These are phyloP conservation scores for Fusarium xylarioides DNA, from an alignment of 2,329 filamentous ascomycete genomes.

Conservation along the genomic window DNA sequence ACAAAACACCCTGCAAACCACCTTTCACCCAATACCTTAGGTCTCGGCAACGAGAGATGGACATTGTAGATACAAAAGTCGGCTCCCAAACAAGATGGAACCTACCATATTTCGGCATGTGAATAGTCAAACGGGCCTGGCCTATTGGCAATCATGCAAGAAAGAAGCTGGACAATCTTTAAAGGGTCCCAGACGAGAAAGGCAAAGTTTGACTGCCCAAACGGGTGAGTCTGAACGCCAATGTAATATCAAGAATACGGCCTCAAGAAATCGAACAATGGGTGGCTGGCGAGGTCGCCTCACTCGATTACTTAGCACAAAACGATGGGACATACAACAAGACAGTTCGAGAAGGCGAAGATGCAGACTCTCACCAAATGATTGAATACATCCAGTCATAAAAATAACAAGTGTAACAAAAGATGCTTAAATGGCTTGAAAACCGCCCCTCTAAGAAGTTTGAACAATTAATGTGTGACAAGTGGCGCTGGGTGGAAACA, in stretches of 20 bases:
- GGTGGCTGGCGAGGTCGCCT: background rate
- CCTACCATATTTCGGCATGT: background rate
- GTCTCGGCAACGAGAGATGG: background rate
- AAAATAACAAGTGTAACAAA: background rate
- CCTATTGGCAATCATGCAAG: background rate
- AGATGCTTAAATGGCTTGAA: accelerated
- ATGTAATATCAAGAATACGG: too few relatives aligned
- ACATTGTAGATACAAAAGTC: too few relatives aligned
- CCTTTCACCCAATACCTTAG: background rate
- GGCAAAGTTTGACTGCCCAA: background rate
- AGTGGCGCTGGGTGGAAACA: accelerated
- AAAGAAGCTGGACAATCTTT: background rate
- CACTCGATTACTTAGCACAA: background rate
- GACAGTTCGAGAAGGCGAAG: background rate
- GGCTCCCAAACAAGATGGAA: too few relatives aligned
- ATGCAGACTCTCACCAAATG: background rate
- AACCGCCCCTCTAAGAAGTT: background rate
- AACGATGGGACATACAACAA: background rate
- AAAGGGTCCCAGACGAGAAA: background rate
- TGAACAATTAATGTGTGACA: background rate
- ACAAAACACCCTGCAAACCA: background rate
- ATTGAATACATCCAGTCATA: too few relatives aligned
- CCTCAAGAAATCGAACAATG: background rate
- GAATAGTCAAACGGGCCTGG: background rate
- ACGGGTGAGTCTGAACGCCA: background rate